Evolutionary conservation across 1,284 basidiomycete genomes (phyloP), one percentile per base, ranked within the genome.

Genomic region (Ceratobasidium theobromae): DNA sequence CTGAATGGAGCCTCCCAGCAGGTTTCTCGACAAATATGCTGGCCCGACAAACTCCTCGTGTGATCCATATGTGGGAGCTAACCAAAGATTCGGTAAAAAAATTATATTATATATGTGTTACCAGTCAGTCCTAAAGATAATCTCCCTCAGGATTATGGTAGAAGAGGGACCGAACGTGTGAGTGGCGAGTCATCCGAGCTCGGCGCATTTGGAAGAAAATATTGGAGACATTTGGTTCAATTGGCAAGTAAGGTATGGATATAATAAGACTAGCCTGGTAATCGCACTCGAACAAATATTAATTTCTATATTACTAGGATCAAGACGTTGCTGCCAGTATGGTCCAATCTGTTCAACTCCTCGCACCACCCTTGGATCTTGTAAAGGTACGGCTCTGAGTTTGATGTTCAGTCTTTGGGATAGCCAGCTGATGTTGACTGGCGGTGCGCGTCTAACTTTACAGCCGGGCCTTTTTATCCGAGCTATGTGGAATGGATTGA

Each of bases 1-100:
- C 16, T 2, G 45, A 25, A 14, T 51, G 33, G 45, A 3, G 32
- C n/a, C 46, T 62, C n/a, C 57, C 57, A 4, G 33, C 16, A 9
- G 40, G 30, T 18, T 62, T 62, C 25, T 49, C 57, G 6, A 23
- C 32, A 21, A 46, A 51, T 21, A 62, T 62, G 57, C 32, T 62
- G 11, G 57, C 45, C 9, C 45, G 57, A 27, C 57, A 62, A 30
- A 25, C 27, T 40, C 57, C 57, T 23, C 57, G 57, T 5, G 33
- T 62, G 16, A 62, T 62, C 45, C 57, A 62, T 28, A 49, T 62
- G 57, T 62, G 57, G 57, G 57, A 62, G 30, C 51, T 46, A 11
- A 62, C 57, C 9, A 62, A 62, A 28, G 46, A 51, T 33, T 62
- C 57, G 46, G 57, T 51, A 51, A 49, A n/a, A n/a, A n/a, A 25